Base-by-base conservation (phyloP, 805 yeast species). In the Debaryomyces prosopidis region DNA sequence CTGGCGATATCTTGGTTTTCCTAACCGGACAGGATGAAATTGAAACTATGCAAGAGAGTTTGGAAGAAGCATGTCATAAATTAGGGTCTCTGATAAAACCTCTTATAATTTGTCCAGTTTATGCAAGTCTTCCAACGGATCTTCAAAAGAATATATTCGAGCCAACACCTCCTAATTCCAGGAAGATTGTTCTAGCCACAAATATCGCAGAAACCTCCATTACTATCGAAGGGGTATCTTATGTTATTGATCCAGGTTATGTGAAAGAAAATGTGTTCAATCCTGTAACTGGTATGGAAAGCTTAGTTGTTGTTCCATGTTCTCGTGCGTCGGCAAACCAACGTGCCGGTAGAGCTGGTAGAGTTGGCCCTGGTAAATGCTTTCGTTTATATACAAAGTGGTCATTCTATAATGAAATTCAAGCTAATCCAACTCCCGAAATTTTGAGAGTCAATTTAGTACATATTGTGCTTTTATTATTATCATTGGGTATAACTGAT, bases 11-110 rank as follows among this genome's bases (percentile, higher is more conserved):
- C 12, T 68, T 94, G 23, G 95, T 92, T 1, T 92, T 92, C 62
- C 66, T 92, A 40, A 94, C 98, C 0, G 99, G 99, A 32, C 98
- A 94, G 62, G 98, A 92, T 45, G 99, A 92, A 58, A 94, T 94
- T 47, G 98, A 94, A 55, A 73, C 81, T 2, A 77, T 85, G 77
- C 89, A 84, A 38, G 92, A 87, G 43, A 81, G 79, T 40, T 61
- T 91, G 16, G 64, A 74, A 5, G 91, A 86, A n/a, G 84, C 92
- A 0, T 69, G 80, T 36, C 66, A 65, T 6, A 84, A 80, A 52
- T 59, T 91, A 17, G 91, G 91, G 0, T 62, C 75, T 2, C 76
- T 74, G 44, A 76, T 82, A 52, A 78, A 73, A 20, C 86, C 82
- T 18, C 66, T 94, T 63, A 64, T 88, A 2, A 73, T 92, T 0